Percentiles rank a stretch among this genome's conserved stretches.
phyloP scores from a whole-genome alignment of 257 asterid genomes.

The Fraxinus quadrangulata region DNA sequence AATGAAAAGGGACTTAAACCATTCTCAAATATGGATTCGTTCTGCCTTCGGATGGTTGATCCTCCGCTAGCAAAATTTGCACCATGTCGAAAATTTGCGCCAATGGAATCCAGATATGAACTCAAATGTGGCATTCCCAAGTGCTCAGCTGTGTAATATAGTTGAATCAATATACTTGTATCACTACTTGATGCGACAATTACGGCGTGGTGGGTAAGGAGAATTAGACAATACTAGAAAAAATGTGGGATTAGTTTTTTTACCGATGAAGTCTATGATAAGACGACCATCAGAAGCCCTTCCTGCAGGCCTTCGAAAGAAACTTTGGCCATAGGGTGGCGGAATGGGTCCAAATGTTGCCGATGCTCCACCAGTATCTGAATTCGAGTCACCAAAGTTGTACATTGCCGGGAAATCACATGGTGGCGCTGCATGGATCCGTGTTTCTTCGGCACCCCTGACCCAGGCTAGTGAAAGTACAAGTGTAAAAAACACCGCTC shows the following conservation, averaged over 20 bases:
- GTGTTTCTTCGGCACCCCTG: not conserved
- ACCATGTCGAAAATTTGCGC: constrained; percentile 47
- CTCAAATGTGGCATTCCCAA: constrained; percentile 51
- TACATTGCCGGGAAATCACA: constrained; percentile 57
- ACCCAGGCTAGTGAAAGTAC: constrained; percentile 12
- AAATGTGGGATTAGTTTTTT: not conserved
- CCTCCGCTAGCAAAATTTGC: constrained; percentile 59
- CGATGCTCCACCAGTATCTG: constrained; percentile 61
- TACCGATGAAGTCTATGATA: constrained; percentile 59
- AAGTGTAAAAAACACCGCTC: not conserved
- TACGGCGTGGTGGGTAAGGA: too few species aligned
- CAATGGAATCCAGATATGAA: constrained; percentile 51
- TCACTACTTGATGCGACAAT: not conserved
- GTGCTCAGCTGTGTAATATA: constrained; percentile 48
- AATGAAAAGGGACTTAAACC: constrained; percentile 52
- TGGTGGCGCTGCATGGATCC: constrained; percentile 23
- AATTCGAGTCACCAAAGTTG: constrained; percentile 67
- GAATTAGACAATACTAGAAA: not conserved
- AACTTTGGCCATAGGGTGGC: constrained; percentile 46
- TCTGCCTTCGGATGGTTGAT: constrained; percentile 39
- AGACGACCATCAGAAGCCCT: constrained; percentile 62
- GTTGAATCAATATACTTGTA: not conserved
- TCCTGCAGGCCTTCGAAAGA: constrained; percentile 50
- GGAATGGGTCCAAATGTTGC: constrained; percentile 50
- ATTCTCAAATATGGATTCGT: constrained; percentile 36